Base-by-base conservation (phyloP, 352 stramenopile genomes). In the Pelagophyceae sp. region DNA sequence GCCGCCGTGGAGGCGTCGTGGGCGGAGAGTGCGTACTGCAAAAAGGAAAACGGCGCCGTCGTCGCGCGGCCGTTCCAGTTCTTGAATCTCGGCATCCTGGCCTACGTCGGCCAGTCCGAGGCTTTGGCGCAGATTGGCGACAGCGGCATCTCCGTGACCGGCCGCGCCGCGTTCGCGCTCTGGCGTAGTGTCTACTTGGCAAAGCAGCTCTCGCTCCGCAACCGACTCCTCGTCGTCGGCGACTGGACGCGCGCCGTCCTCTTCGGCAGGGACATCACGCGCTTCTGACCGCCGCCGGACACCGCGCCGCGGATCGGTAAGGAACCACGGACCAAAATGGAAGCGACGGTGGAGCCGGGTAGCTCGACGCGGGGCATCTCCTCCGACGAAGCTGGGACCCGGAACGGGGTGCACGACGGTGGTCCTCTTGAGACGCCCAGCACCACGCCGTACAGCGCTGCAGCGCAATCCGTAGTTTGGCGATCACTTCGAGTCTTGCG, bases 11-110 rank as follows among this genome's bases (percentile, higher is more conserved):
- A 77, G 54, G 72, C 58, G 11, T 67, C 29, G 23, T 15, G 15
- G 11, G 58, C 45, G 11, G 45, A 54, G 45, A 11, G 23, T 11
- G 45, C 45, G 11, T 54, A 23, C 45, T 54, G 45, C 45, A 54
- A 11, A 23, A 54, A 54, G 31, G 58, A 67, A 11, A 11, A 67
- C 58, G 15, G 31, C 38, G 77, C 54, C n/a, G 80, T 82, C 33
- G 89, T 90, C 78, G 89, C 88, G 6, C 89, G 90, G 74, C 85
- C 86, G 38, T 94, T 94, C 79, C 88, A 93, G 83, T 94, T 92
- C 75, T 79, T 93, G 17, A 91, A 94, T 80, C 80, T 94, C 5
- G 90, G 90, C 33, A 93, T 93, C 74, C 78, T 94, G 17, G 88
- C 90, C 17, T 94, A 94, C 81, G 92, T 89, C 15, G 89, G 90